phyloP scores from a whole-genome alignment of 257 asterid species.

The Nicotiana benthamiana region DNA sequence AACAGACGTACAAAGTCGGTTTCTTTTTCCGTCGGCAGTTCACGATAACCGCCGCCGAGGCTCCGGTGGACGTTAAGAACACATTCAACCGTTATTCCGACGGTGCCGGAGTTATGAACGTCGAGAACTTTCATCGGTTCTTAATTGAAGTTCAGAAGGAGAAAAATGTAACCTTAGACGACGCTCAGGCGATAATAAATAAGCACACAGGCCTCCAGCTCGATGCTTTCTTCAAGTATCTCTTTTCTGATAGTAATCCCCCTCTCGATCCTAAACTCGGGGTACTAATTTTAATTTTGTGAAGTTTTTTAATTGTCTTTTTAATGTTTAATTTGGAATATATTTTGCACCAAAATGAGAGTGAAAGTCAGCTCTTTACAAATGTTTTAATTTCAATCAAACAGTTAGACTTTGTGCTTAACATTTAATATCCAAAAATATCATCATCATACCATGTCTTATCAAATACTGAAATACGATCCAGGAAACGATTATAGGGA shows the following conservation, averaged over 20 bases:
- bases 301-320: background rate
- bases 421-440: background rate
- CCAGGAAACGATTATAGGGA: background rate
- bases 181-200: slow-evolving; percentile 45
- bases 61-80: slow-evolving; percentile 48
- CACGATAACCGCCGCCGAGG: slow-evolving; percentile 45
- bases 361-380: background rate
- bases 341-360: too few relatives aligned
- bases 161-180: slow-evolving; percentile 38
- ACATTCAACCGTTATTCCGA: slow-evolving; percentile 39
- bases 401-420: background rate
- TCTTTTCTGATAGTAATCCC: slow-evolving; percentile 50
- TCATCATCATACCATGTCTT: too few relatives aligned
- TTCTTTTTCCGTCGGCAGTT: slow-evolving; percentile 69
- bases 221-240: slow-evolving; percentile 45
- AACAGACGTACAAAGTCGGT: slow-evolving; percentile 63
- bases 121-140: slow-evolving; percentile 40
- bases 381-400: background rate
- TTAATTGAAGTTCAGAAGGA: slow-evolving; percentile 65
- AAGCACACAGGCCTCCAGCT: slow-evolving; percentile 33
- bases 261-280: slow-evolving; percentile 42
- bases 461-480: background rate
- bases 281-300: slow-evolving; percentile 28
- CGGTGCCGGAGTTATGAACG: slow-evolving; percentile 40
- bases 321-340: too few relatives aligned